A percentile compares a stretch with the other conserved stretches of the same genome.
phyloP scores from a whole-genome alignment of 2,329 filamentous ascomycete genomes.

The Alternaria sp. region DNA sequence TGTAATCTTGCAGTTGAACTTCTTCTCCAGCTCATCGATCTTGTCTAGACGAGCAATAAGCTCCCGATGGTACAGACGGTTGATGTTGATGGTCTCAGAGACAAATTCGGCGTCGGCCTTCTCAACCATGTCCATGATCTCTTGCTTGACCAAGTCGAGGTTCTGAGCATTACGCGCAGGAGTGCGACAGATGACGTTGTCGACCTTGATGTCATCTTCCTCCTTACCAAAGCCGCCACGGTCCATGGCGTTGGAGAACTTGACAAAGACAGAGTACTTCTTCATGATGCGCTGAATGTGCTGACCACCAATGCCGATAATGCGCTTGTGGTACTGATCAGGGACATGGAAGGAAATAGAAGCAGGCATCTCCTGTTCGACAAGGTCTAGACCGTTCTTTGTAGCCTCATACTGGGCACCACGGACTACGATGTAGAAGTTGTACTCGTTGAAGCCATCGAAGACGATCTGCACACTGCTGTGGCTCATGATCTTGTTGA shows the following conservation, averaged over 20 bases:
- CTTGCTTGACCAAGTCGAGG: slow-evolving; percentile 94
- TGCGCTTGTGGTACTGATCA: slow-evolving; percentile 98
- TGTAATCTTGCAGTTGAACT: slow-evolving; percentile 99
- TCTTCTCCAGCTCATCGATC: slow-evolving; percentile 95
- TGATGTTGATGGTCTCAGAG: slow-evolving; percentile 89
- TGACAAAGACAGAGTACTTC: slow-evolving; percentile 99
- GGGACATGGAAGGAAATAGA: slow-evolving; percentile 99
- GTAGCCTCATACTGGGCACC: slow-evolving; percentile 91
- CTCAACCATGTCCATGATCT: slow-evolving; percentile 99
- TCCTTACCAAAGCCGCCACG: slow-evolving; percentile 91
- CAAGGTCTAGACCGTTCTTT: slow-evolving; percentile 87
- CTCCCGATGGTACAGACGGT: slow-evolving; percentile 93
- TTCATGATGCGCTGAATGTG: slow-evolving; percentile 99
- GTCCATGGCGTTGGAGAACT: slow-evolving; percentile 99
- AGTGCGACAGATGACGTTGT: slow-evolving; percentile 98
- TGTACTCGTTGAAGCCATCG: slow-evolving; percentile 99
- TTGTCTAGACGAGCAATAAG: slow-evolving; percentile 86
- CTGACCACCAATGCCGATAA: slow-evolving; percentile 97
- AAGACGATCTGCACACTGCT: slow-evolving; percentile 99
- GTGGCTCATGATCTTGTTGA: slow-evolving; percentile 99
- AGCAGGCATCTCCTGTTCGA: slow-evolving; percentile 98
- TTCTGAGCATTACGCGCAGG: slow-evolving; percentile 97
- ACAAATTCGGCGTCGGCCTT: slow-evolving; percentile 97
- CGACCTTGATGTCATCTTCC: slow-evolving; percentile 97
- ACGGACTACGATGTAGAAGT: slow-evolving; percentile 99